phyloP scores from a whole-genome alignment of 768 basidiomycete genomes.

The Panus rudis region DNA sequence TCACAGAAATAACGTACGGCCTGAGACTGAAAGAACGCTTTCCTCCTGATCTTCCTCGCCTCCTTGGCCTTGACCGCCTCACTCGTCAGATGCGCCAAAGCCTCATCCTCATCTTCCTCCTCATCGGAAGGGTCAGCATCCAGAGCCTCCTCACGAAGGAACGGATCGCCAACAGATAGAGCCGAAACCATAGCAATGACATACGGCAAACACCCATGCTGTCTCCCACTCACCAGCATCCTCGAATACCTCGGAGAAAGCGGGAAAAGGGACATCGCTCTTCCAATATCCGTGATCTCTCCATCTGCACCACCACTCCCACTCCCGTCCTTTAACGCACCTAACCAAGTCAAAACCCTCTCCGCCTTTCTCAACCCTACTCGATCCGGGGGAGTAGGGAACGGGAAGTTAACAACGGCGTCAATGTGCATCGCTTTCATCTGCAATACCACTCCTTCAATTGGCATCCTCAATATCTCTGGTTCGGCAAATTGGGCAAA shows the following conservation, averaged over 20 bases:
- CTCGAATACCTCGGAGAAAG: constrained; percentile 91
- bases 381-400: constrained; percentile 92
- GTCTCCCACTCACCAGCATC: constrained; percentile 82
- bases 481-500: constrained; percentile 84
- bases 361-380: constrained; percentile 73
- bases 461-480: constrained; percentile 92
- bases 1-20: constrained; percentile 39
- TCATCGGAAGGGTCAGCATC: constrained; percentile 34
- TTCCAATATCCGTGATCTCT: constrained; percentile 85
- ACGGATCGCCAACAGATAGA: constrained; percentile 92
- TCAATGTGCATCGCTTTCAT: constrained; percentile 99
- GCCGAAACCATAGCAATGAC: constrained; percentile 87
- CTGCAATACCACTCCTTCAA: constrained; percentile 93
- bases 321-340: constrained; percentile 62
- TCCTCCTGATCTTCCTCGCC: constrained; percentile 50
- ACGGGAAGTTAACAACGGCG: constrained; percentile 93
- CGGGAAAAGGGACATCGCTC: constrained; percentile 89
- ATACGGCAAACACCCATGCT: constrained; percentile 89
- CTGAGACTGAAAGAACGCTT: constrained; percentile 78
- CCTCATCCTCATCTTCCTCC: constrained; percentile 30
- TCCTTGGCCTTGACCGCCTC: constrained; percentile 49
- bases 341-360: constrained; percentile 69
- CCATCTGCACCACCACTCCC: constrained; percentile 21
- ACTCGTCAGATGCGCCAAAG: constrained; percentile 37
- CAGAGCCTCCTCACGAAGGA: constrained; percentile 75